Percentiles rank a stretch among this genome's conserved stretches.
Conservation (phyloP, 2,329 filamentous ascomycete species). For the Chrysoporthe deuterocubensis region DNA sequence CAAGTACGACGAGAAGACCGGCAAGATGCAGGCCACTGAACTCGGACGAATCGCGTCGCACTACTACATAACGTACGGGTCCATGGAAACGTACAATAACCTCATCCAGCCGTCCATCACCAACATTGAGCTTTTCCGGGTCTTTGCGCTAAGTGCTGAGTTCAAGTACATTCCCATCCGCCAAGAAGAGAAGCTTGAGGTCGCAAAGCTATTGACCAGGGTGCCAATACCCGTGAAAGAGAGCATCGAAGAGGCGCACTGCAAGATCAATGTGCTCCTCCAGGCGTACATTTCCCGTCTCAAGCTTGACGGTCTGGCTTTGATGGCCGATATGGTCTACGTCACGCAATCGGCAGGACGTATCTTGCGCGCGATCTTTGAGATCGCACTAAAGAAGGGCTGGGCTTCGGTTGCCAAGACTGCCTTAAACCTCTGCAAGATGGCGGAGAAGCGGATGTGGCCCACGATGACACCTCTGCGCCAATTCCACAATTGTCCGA, state of each 20-base stretch:
- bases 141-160: constrained; percentile 94
- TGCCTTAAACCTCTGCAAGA: constrained; percentile 94
- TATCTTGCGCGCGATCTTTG: constrained; percentile 93
- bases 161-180: constrained; percentile 99
- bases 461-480: constrained; percentile 95
- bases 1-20: constrained; percentile 94
- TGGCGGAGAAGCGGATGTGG: constrained; percentile 99
- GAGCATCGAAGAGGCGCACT: constrained; percentile 92
- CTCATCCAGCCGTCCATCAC: constrained; percentile 92
- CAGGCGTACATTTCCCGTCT: constrained; percentile 96
- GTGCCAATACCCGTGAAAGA: constrained; percentile 98
- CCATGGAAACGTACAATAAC: constrained; percentile 96
- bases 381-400: constrained; percentile 95
- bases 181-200: constrained; percentile 95
- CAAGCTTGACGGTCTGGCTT: constrained; percentile 87
- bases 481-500: constrained; percentile 82
- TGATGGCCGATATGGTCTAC: constrained; percentile 99
- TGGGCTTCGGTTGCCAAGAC: constrained; percentile 94
- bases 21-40: constrained; percentile 87
- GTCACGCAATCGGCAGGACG: constrained; percentile 97
- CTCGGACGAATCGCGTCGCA: constrained; percentile 95
- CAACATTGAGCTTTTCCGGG: constrained; percentile 92
- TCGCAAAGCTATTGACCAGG: constrained; percentile 85
- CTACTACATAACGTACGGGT: constrained; percentile 96
- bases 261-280: constrained; percentile 96